A percentile compares a stretch with the other conserved stretches of the same genome.
These are phyloP conservation scores for Mortierella sp. DNA, from an alignment of 371 early-diverging fungal genomes.

Conservation along the genomic window DNA sequence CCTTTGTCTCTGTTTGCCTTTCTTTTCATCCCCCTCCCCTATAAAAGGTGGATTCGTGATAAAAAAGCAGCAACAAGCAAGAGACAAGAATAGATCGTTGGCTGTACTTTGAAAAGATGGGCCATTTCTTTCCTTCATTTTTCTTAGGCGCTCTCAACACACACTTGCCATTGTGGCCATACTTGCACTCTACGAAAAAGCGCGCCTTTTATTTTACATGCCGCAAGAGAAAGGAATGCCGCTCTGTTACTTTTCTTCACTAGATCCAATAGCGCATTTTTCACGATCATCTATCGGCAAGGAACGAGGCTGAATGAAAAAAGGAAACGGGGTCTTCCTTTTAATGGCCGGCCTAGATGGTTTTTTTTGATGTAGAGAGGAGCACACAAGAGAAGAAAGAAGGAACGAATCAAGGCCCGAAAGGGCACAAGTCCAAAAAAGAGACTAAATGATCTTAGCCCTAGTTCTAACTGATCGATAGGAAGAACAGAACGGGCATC, in stretches of 20 bases:
- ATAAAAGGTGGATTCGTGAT: not conserved
- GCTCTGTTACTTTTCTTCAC: not conserved
- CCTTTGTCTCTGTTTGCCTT: not conserved
- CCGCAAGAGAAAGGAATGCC: not conserved
- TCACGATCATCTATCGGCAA: not conserved
- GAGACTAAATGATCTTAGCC: not conserved
- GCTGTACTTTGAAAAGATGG: not conserved
- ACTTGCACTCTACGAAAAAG: not conserved
- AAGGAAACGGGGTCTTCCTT: not conserved
- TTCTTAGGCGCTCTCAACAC: conserved; percentile 7
- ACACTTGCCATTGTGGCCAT: not conserved
- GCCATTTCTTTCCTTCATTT: not conserved
- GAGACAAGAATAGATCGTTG: not conserved
- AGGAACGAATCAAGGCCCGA: not conserved
- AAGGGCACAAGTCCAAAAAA: conserved; percentile 8
- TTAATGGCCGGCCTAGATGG: not conserved
- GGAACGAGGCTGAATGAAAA: not conserved
- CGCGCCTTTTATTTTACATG: not conserved
- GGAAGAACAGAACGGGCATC: not conserved
- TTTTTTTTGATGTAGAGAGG: not conserved
- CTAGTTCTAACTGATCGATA: not conserved
- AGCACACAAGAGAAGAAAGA: not conserved
- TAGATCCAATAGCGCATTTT: not conserved
- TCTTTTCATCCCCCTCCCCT: not conserved
- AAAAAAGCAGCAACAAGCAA: not conserved